Evolutionary conservation across 2,329 filamentous ascomycete genomes (phyloP).

Genomic region (Colletotrichum cereale): DNA sequence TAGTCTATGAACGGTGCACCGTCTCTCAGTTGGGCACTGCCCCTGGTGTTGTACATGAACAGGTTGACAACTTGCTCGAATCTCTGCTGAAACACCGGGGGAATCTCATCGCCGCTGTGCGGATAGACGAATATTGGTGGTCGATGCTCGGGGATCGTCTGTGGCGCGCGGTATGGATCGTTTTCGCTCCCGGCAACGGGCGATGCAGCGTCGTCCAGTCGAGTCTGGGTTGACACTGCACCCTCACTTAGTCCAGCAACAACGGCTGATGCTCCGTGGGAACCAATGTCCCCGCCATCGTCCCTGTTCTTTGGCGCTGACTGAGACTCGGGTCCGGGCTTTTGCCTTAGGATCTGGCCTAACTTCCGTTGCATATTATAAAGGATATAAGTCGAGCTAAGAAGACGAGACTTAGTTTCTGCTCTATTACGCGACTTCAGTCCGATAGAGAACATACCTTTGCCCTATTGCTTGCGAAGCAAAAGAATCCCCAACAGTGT

Average conservation of each 20-base stretch:
- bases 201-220: neutral
- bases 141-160: neutral
- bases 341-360: no score
- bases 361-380: no score
- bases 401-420: no score
- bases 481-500: no score
- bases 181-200: neutral
- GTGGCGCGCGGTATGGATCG: neutral
- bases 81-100: neutral
- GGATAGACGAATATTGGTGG: neutral
- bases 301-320: neutral
- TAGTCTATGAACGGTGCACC: neutral
- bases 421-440: no score
- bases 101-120: neutral
- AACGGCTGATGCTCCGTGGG: neutral
- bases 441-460: no score
- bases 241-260: neutral
- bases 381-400: no score
- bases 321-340: neutral
- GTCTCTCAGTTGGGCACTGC: neutral
- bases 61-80: neutral
- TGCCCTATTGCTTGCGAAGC: no score
- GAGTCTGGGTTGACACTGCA: fast-evolving
- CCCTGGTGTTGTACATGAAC: neutral
- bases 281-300: neutral